These are phyloP conservation scores for Candida pseudofarinosa DNA, from an alignment of 805 yeast genomes.

Conservation along the genomic window DNA sequence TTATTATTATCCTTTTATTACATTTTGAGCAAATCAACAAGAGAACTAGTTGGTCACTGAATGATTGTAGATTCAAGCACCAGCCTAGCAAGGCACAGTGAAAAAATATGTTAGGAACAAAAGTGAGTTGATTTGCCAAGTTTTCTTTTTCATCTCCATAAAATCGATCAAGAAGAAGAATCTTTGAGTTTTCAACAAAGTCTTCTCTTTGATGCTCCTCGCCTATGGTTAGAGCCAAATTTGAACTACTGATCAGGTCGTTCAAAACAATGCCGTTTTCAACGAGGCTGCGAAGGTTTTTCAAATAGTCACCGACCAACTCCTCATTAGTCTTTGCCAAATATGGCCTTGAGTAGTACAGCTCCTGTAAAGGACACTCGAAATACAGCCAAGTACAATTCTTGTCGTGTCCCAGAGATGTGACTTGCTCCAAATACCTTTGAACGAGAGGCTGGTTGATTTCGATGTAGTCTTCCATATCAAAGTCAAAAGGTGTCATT, in stretches of 20 bases:
- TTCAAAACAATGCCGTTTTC: slow-evolving; percentile 19
- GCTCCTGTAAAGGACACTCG: slow-evolving; percentile 29
- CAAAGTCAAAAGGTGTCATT: slow-evolving; percentile 12
- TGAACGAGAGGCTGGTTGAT: slow-evolving; percentile 20
- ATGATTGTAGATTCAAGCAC: slow-evolving; percentile 30
- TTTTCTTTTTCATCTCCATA: slow-evolving; percentile 36
- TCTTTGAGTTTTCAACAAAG: slow-evolving; percentile 24
- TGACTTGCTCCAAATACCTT: slow-evolving; percentile 24
- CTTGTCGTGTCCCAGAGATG: slow-evolving; percentile 21
- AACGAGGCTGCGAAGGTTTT: slow-evolving; percentile 22
- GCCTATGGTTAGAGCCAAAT: slow-evolving; percentile 1
- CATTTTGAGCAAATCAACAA: slow-evolving; percentile 35
- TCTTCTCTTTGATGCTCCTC: slow-evolving; percentile 5
- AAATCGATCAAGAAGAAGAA: slow-evolving; percentile 28
- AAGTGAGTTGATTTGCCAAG: slow-evolving; percentile 16
- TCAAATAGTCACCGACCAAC: slow-evolving; percentile 25
- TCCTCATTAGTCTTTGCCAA: slow-evolving; percentile 25
- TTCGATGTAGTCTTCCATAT: slow-evolving; percentile 19
- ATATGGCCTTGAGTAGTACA: slow-evolving; percentile 33
- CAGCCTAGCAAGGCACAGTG: slow-evolving; percentile 36
- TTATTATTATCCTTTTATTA: slow-evolving; percentile 30
- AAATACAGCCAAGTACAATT: slow-evolving; percentile 37
- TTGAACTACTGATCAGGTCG: slow-evolving; percentile 9
- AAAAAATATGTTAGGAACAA: slow-evolving; percentile 31
- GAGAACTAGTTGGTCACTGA: slow-evolving; percentile 21